Conservation (phyloP, 2,329 filamentous ascomycete species). For the Phaeosphaeriaceae sp. region DNA sequence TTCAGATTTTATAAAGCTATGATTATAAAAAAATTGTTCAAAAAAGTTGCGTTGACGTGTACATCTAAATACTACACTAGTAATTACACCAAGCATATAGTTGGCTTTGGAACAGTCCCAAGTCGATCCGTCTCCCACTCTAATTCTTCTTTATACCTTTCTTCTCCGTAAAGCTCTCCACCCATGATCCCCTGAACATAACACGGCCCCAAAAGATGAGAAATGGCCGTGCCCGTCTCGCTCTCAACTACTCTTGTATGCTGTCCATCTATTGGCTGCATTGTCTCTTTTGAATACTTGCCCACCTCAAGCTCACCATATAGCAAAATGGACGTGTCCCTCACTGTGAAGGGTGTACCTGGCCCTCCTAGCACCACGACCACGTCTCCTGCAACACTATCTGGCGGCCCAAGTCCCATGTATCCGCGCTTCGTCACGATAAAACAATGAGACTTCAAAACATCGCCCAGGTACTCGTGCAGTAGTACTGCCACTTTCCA, state of each 20-base stretch:
- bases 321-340: background rate
- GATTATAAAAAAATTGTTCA: too few species aligned
- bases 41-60: too few species aligned
- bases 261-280: background rate
- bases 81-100: slow-evolving; percentile 1
- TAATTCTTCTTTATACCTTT: background rate
- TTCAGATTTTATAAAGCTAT: too few species aligned
- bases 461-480: slow-evolving; percentile 5
- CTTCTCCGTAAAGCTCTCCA: background rate
- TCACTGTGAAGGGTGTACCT: background rate
- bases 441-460: background rate
- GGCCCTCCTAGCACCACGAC: slow-evolving; percentile 4
- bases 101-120: background rate
- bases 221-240: background rate
- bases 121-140: background rate
- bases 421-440: background rate
- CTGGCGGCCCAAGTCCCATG: slow-evolving; percentile 6
- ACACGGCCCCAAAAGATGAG: slow-evolving; percentile 3
- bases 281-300: background rate
- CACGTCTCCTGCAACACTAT: background rate
- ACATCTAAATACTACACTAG: too few species aligned
- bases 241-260: background rate
- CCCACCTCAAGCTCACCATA: background rate
- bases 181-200: slow-evolving; percentile 5
- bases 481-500: too few species aligned